phyloP scores from a whole-genome alignment of 2,329 filamentous ascomycete genomes.

The Arthrobotrys iridis region DNA sequence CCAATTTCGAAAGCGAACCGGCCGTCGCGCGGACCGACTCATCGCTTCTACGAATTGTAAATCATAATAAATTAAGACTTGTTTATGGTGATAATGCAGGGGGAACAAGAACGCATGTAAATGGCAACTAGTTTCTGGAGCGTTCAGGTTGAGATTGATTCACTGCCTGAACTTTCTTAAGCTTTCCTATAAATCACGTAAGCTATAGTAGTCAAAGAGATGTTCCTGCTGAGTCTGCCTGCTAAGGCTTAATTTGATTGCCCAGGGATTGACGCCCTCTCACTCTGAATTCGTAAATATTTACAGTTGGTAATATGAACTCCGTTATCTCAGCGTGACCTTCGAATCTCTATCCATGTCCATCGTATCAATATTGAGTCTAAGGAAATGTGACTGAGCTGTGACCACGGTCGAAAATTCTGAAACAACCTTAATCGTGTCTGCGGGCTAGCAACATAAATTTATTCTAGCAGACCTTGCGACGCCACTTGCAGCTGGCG shows the following conservation, averaged over 20 bases:
- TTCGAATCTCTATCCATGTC: neutral
- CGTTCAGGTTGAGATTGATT: too few species aligned
- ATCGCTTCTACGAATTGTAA: too few species aligned
- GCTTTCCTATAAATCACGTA: slow-evolving; percentile 13
- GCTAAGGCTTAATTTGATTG: slow-evolving; percentile 33
- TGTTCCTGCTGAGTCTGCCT: slow-evolving; percentile 27
- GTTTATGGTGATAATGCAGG: too few species aligned
- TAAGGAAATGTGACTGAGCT: neutral
- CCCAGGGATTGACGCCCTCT: neutral
- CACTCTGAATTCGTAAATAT: slow-evolving; percentile 8
- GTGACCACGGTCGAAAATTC: neutral
- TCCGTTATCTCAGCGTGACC: neutral
- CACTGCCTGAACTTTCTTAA: neutral
- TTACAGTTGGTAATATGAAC: slow-evolving; percentile 3
- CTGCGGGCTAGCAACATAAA: too few species aligned
- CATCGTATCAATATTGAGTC: too few species aligned
- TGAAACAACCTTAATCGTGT: slow-evolving; percentile 5
- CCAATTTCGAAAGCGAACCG: too few species aligned
- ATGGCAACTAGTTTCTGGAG: too few species aligned
- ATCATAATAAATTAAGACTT: too few species aligned
- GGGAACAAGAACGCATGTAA: too few species aligned
- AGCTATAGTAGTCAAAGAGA: slow-evolving; percentile 1
- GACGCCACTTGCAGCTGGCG: neutral
- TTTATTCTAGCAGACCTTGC: slow-evolving; percentile 1
- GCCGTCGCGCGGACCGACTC: too few species aligned